These are phyloP conservation scores for Thalassiosira sp. DNA, from an alignment of 352 stramenopile species.

Conservation along the genomic window DNA sequence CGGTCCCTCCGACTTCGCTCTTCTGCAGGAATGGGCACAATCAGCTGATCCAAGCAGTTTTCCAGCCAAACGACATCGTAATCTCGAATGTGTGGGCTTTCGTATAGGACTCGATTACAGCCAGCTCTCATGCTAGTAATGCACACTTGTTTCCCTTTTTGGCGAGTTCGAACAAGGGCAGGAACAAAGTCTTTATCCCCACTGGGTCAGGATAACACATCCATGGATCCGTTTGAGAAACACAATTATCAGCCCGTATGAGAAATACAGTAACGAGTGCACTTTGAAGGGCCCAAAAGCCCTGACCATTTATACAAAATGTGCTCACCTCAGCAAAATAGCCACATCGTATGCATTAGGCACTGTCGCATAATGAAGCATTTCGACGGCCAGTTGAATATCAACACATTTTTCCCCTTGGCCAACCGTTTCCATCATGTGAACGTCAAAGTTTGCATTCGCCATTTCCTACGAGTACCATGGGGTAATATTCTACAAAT, in stretches of 20 bases:
- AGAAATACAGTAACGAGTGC: slow-evolving; percentile 4
- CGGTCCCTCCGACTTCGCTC: slow-evolving; percentile 28
- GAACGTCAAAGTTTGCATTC: slow-evolving; percentile 75
- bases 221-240: background rate
- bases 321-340: slow-evolving; percentile 60
- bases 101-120: slow-evolving; percentile 64
- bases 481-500: no score
- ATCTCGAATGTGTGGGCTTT: slow-evolving; percentile 70
- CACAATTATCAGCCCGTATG: background rate
- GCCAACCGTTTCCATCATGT: slow-evolving; percentile 77
- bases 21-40: slow-evolving; percentile 48
- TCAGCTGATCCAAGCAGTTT: slow-evolving; percentile 66
- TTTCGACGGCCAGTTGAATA: slow-evolving; percentile 83
- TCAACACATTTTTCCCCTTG: slow-evolving; percentile 81
- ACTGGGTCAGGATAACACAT: slow-evolving; percentile 4
- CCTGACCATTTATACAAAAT: no score
- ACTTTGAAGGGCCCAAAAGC: no score
- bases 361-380: slow-evolving; percentile 81
- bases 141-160: slow-evolving; percentile 75
- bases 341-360: slow-evolving; percentile 80
- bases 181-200: slow-evolving; percentile 82
- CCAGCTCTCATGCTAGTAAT: slow-evolving; percentile 64
- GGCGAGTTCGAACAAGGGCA: slow-evolving; percentile 68
- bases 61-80: slow-evolving; percentile 78
- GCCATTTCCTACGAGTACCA: no score